These are phyloP conservation scores for Bryopsis sp. DNA, from an alignment of 139 green algal species.

Conservation along the genomic window DNA sequence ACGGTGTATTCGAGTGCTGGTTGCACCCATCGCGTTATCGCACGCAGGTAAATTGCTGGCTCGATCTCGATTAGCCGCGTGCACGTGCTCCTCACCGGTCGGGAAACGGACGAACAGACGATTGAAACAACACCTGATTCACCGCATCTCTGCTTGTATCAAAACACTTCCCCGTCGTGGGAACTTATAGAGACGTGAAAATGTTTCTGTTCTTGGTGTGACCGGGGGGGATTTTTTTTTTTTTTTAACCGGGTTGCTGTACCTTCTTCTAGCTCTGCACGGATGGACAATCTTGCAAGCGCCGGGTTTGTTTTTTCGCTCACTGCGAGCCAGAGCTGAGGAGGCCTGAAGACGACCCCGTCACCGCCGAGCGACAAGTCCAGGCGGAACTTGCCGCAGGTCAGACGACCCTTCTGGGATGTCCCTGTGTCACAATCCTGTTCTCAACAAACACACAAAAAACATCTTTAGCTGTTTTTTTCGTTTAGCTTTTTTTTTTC, in stretches of 20 bases:
- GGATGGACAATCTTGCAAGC: conserved; percentile 73
- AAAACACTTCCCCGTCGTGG: background rate
- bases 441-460: no score
- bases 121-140: no score
- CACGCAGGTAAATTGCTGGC: conserved; percentile 47
- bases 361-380: background rate
- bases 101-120: no score
- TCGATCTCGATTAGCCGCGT: background rate
- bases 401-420: background rate
- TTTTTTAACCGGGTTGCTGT: no score
- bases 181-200: no score
- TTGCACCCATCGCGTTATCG: conserved; percentile 87
- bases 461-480: no score
- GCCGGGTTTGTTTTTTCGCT: conserved; percentile 96
- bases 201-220: background rate
- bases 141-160: background rate
- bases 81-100: no score
- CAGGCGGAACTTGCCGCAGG: conserved; percentile 9
- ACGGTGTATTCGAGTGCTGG: conserved; percentile 98
- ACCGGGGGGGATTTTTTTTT: background rate
- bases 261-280: conserved; percentile 74
- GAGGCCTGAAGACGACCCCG: conserved; percentile 15
- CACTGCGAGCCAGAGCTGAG: conserved; percentile 76
- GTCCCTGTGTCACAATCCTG: background rate
- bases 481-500: background rate